Evolutionary conservation across 1,284 basidiomycete genomes (phyloP).

Genomic region (Laetiporus sulphureus): DNA sequence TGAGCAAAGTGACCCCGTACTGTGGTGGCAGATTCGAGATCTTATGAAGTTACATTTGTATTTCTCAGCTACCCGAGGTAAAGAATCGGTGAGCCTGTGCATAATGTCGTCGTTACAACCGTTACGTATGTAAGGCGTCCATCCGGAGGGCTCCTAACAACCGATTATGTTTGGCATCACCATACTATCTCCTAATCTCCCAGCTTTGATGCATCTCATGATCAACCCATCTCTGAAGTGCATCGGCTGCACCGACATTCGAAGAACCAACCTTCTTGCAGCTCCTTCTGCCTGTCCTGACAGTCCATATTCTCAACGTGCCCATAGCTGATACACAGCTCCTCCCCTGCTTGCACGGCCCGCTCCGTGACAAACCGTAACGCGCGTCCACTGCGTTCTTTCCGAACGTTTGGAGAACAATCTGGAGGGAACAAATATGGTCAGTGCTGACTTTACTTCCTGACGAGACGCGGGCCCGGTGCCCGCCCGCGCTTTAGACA

Average conservation of each 20-base stretch:
- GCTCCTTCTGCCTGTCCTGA: constrained; percentile 19
- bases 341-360: constrained; percentile 18
- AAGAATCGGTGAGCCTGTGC: too few species aligned
- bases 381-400: constrained; percentile 37
- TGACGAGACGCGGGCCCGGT: constrained; percentile 1
- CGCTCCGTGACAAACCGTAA: constrained; percentile 43
- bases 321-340: constrained; percentile 29
- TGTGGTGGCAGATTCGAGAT: too few species aligned
- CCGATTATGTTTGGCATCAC: too few species aligned
- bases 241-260: constrained; percentile 24
- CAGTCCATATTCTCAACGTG: constrained; percentile 21
- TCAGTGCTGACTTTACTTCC: not conserved
- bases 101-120: too few species aligned
- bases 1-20: too few species aligned
- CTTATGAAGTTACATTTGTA: too few species aligned
- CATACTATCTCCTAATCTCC: too few species aligned
- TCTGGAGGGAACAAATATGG: constrained; percentile 28
- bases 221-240: constrained; percentile 16
- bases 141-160: too few species aligned
- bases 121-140: too few species aligned
- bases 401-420: constrained; percentile 54
- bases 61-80: too few species aligned
- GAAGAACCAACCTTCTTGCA: constrained; percentile 27
- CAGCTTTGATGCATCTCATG: too few species aligned
- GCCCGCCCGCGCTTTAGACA: constrained; percentile 13